Conservation (phyloP, 805 yeast genomes). For the Metschnikowia shivogae region DNA sequence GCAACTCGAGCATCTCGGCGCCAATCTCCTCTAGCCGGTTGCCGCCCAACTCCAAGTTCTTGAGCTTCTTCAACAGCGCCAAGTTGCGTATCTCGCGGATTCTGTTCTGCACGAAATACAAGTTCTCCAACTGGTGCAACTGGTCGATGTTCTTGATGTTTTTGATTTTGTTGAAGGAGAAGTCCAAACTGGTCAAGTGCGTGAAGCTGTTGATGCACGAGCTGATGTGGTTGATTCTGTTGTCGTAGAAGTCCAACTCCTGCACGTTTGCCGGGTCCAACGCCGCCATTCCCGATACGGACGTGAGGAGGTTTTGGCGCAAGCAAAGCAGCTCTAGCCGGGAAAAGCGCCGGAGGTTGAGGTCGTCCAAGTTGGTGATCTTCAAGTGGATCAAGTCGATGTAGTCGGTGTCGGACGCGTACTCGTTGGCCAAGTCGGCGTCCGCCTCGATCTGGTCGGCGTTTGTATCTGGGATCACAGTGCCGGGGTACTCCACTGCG, state of each 20-base stretch:
- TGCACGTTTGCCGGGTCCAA: slow-evolving; percentile 61
- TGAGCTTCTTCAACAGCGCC: slow-evolving; percentile 50
- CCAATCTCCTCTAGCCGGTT: slow-evolving; percentile 59
- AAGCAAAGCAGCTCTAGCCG: slow-evolving; percentile 61
- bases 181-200: slow-evolving; percentile 60
- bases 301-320: slow-evolving; percentile 77
- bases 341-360: slow-evolving; percentile 53
- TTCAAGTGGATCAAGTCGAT: slow-evolving; percentile 70
- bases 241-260: slow-evolving; percentile 88
- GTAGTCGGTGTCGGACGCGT: slow-evolving; percentile 53
- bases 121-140: slow-evolving; percentile 55
- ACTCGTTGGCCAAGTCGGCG: slow-evolving; percentile 54
- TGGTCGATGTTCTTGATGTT: slow-evolving; percentile 75
- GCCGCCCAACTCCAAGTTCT: slow-evolving; percentile 86
- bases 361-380: slow-evolving; percentile 57
- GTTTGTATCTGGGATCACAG: slow-evolving; percentile 40
- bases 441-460: slow-evolving; percentile 65
- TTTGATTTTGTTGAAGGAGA: slow-evolving; percentile 85
- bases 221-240: slow-evolving; percentile 82
- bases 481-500: slow-evolving; percentile 43
- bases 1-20: slow-evolving; percentile 53
- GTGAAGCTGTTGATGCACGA: slow-evolving; percentile 58
- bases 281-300: slow-evolving; percentile 52
- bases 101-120: slow-evolving; percentile 87
- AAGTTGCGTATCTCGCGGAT: slow-evolving; percentile 69